These are phyloP conservation scores for Agrostemma githago DNA, from an alignment of 148 eudicot species.

Conservation along the genomic window DNA sequence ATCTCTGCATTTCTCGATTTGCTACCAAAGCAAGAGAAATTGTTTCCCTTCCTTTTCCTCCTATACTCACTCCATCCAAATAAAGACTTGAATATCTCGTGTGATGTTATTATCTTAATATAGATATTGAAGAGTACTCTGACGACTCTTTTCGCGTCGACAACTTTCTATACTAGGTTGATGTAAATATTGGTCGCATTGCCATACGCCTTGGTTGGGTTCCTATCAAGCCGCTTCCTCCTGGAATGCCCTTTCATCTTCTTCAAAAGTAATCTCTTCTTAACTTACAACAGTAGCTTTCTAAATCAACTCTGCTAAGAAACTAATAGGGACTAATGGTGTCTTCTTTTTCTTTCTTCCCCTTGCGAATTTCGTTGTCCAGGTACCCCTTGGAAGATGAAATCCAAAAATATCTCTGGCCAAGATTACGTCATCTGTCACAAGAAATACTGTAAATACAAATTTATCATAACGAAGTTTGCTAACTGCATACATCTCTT, in stretches of 20 bases:
- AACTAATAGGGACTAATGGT: background rate
- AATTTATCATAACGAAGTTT: background rate
- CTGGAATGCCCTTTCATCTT: conserved; percentile 49
- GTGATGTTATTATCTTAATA: background rate
- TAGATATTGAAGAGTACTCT: background rate
- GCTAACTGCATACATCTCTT: background rate
- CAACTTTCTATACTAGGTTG: conserved; percentile 47
- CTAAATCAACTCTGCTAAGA: background rate
- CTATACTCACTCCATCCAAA: too few relatives aligned
- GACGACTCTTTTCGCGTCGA: background rate
- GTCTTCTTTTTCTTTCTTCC: background rate
- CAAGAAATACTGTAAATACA: conserved; percentile 42
- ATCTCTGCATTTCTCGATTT: too few relatives aligned
- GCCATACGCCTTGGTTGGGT: conserved; percentile 83
- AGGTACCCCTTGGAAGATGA: conserved; percentile 54
- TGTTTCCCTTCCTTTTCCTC: too few relatives aligned
- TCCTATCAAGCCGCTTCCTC: conserved; percentile 68
- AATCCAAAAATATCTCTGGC: conserved; percentile 57
- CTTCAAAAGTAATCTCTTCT: conserved; percentile 41
- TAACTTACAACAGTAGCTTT: background rate
- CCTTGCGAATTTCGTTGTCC: background rate
- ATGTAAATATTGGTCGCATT: conserved; percentile 65
- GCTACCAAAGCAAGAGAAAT: too few relatives aligned
- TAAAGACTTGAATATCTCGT: background rate
- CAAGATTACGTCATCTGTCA: conserved; percentile 39